A percentile compares a stretch with the other conserved stretches of the same genome.
These are phyloP conservation scores for Neonectria neomacrospora DNA, from an alignment of 2,329 filamentous ascomycete genomes.

Conservation along the genomic window DNA sequence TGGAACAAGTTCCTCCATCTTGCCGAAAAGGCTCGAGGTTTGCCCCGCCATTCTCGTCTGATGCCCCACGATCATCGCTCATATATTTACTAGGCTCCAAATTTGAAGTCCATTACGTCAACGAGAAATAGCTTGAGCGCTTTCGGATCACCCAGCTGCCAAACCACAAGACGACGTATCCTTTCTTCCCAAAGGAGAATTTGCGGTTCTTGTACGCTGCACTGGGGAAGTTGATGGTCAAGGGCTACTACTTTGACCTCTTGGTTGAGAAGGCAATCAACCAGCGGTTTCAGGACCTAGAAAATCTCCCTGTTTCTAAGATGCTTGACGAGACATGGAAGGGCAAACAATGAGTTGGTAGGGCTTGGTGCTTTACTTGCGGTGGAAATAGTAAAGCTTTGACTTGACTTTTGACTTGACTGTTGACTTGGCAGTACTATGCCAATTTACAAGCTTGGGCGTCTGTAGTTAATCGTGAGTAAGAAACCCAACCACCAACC, in stretches of 20 bases:
- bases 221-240: neutral
- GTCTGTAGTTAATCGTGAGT: neutral
- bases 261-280: slow-evolving; percentile 12
- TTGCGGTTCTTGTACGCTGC: neutral
- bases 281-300: slow-evolving; percentile 3
- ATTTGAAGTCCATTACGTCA: slow-evolving; percentile 7
- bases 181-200: slow-evolving; percentile 15
- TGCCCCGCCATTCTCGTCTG: neutral
- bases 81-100: neutral
- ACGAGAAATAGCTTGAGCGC: neutral
- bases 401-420: too few relatives aligned
- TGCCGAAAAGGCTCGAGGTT: slow-evolving; percentile 54
- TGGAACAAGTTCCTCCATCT: slow-evolving; percentile 57
- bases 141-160: slow-evolving; percentile 18
- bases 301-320: slow-evolving; percentile 8
- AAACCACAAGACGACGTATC: slow-evolving; percentile 6
- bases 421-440: too few relatives aligned
- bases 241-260: slow-evolving; percentile 6
- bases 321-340: slow-evolving; percentile 9
- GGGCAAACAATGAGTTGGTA: neutral
- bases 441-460: too few relatives aligned
- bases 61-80: neutral
- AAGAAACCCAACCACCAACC: too few relatives aligned
- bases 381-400: too few relatives aligned
- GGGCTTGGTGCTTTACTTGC: neutral